Base-by-base conservation (phyloP, 2,329 filamentous ascomycete genomes). In the Penicillium concentricum region DNA sequence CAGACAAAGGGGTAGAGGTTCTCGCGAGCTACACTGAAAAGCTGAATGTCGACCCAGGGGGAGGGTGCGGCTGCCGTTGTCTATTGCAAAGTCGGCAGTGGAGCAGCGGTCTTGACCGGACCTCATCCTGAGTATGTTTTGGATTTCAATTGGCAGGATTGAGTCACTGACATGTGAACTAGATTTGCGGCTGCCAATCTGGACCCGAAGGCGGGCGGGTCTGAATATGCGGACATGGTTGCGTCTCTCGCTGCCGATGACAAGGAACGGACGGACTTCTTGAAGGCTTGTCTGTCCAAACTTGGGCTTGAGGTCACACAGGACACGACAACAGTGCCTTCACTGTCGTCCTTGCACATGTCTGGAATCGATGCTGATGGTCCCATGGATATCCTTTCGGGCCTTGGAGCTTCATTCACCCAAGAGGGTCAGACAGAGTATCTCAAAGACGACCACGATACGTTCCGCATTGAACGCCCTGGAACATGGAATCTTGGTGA, bases 151-250 rank as follows among this genome's bases (percentile, higher is more conserved):
- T 49, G 48, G 41, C 34, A 59, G 44, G 37, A 54, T 57, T 52
- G 13, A 35, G 42, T 50, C 20, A 60, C 63, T 58, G 48, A 61
- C 55, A 50, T 70, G 16, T 16, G 61, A 71, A 61, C 10, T 63
- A 96, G 92, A 72, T 97, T 97, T 70, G 87, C 92, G 4, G 84
- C 90, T 1, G 84, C 80, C 43, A 96, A 96, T 67, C 81, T 97
- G 7, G 82, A 87, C 59, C 84, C 82, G 7, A 85, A 88, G 5
- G 82, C 87, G 7, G 82, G 84, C 10, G 78, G 89, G 0, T 85
- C 88, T 0, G 83, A 84, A 0, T 97, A 95, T 70, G 81, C 83
- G 16, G 80, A 86, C 4, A 75, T 96, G 15, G 84, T 96, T 37
- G 81, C 87, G 18, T 81, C 80, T 13, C 78, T 99, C 26, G 78